Evolutionary conservation across 2,329 filamentous ascomycete genomes (phyloP).

Genomic region (Talaromyces sp.): DNA sequence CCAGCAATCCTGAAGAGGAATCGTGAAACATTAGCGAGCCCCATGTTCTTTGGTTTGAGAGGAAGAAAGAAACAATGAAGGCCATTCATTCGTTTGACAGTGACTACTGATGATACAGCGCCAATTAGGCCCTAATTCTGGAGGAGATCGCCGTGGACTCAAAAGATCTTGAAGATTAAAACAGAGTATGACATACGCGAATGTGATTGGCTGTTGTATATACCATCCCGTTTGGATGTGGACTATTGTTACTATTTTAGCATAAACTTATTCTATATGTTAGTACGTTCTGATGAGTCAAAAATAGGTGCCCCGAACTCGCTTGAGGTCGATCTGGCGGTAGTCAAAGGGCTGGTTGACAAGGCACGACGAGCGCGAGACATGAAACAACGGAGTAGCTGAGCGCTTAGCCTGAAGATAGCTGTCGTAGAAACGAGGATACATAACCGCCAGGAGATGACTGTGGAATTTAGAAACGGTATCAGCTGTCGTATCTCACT

Average conservation of each 20-base stretch:
- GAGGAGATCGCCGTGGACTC: background rate
- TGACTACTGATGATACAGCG: slow-evolving; percentile 10
- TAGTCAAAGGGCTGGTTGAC: slow-evolving; percentile 12
- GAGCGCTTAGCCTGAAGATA: background rate
- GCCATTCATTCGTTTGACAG: slow-evolving; percentile 16
- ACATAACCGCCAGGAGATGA: slow-evolving; percentile 10
- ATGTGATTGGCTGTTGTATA: background rate
- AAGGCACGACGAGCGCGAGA: slow-evolving; percentile 3
- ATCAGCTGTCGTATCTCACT: background rate
- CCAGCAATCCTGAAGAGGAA: background rate
- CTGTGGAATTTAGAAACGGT: background rate
- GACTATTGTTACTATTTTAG: slow-evolving; percentile 9
- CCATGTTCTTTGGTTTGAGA: background rate
- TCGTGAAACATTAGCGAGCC: slow-evolving; percentile 16
- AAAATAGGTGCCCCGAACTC: background rate
- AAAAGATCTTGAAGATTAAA: background rate
- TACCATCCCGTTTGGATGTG: background rate
- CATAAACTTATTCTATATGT: background rate
- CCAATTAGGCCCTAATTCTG: background rate
- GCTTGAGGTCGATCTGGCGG: slow-evolving; percentile 2
- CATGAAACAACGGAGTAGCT: slow-evolving; percentile 13
- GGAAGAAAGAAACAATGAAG: slow-evolving; percentile 13
- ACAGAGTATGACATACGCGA: background rate
- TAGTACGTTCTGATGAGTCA: background rate
- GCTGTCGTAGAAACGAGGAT: background rate